These are phyloP conservation scores for Pascua sp. DNA, from an alignment of 1,284 basidiomycete genomes.

Conservation along the genomic window DNA sequence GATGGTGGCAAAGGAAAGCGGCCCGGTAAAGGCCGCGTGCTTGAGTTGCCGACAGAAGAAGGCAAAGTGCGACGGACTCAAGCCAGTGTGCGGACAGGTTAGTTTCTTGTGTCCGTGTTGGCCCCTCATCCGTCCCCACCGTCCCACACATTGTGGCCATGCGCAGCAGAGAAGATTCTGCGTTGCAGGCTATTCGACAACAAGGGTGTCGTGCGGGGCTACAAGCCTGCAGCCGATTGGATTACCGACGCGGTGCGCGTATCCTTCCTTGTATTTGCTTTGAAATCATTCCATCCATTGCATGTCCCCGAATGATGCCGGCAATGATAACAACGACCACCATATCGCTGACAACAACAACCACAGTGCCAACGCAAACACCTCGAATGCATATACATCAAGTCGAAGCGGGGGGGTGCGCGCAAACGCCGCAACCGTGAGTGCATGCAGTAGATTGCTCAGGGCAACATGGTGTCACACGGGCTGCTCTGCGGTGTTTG, in stretches of 20 bases:
- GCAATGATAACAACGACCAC: neutral
- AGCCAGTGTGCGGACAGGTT: conserved; percentile 47
- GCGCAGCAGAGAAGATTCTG: neutral
- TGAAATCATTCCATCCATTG: too few relatives aligned
- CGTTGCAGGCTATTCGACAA: too few relatives aligned
- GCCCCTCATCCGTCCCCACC: neutral
- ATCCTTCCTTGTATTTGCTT: too few relatives aligned
- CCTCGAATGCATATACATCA: conserved; percentile 48
- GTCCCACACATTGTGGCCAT: neutral
- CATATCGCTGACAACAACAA: neutral
- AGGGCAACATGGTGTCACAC: too few relatives aligned
- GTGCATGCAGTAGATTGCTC: conserved; percentile 1
- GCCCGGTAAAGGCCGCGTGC: conserved; percentile 47
- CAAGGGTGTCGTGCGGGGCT: too few relatives aligned
- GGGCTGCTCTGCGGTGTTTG: neutral
- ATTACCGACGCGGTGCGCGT: too few relatives aligned
- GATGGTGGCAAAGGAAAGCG: neutral
- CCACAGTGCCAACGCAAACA: conserved; percentile 42
- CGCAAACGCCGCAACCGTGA: conserved; percentile 44
- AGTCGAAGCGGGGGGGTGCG: conserved; percentile 46
- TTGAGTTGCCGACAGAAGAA: conserved; percentile 48
- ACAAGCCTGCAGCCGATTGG: too few relatives aligned
- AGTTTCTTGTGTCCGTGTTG: conserved; percentile 10
- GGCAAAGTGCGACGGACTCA: conserved; percentile 48
- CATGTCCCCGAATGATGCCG: too few relatives aligned